Base-by-base conservation (phyloP, 768 basidiomycete species). In the Trichaptum fuscoviolaceum region DNA sequence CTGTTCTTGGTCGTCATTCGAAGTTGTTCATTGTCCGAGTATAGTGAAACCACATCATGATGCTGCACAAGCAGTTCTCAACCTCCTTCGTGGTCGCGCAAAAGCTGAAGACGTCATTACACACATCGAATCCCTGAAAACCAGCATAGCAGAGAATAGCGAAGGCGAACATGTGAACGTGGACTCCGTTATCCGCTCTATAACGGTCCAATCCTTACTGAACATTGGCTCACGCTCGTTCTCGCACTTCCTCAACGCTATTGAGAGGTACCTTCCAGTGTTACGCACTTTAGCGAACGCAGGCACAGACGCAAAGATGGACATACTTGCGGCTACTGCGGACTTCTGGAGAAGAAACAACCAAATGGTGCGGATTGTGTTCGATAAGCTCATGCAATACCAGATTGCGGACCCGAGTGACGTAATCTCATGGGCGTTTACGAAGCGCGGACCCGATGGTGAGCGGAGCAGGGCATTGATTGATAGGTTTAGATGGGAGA, bases 321-420 rank as follows among this genome's bases (percentile, higher is more conserved):
- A 92, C 70, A 85, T 98, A 68, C 83, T 98, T 17, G 81, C 81
- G 17, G 84, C 88, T 1, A 86, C 90, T 0, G 85, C 87, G 0
- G 75, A 81, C 4, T 99, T 96, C 78, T 99, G 96, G 96, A 83
- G 83, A 69, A 77, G 87, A 71, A 94, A 91, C 72, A 81, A 85
- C 34, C 95, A 98, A 71, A 93, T 95, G 87, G 82, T 95, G 61
- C 83, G 84, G 18, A 95, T 99, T 73, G 95, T 98, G 8, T 90
- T 96, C 68, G 97, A 99, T 82, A 99, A 99, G 79, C 80, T 99
- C 64, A 92, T 99, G 87, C 96, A 99, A 74, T 99, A 99, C 77
- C 95, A 97, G 74, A 92, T 99, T 66, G 90, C 99, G 57, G 95
- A 98, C 71, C 94, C 96, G 0, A 87, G 88, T 18, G 96, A 99